Percentiles rank a stretch among this genome's conserved stretches.
phyloP scores from a whole-genome alignment of 2,329 filamentous ascomycete species.

The Ceratocystis albifundus region DNA sequence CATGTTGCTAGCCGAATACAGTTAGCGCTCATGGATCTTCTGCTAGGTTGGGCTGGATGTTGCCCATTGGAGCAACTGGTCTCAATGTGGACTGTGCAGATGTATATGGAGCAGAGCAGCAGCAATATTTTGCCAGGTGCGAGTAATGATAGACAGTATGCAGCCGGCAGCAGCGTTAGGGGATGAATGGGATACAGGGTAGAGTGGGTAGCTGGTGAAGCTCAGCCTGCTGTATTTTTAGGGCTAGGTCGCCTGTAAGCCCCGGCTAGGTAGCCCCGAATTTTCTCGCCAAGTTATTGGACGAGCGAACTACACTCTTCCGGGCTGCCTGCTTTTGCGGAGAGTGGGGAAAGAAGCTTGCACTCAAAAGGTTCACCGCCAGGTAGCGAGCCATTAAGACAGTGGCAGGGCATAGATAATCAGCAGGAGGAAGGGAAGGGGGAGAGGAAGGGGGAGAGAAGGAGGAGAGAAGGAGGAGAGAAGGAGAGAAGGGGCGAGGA shows the following conservation, averaged over 20 bases:
- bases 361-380: neutral
- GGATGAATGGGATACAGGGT: no score
- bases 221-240: no score
- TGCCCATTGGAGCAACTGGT: neutral
- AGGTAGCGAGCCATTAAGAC: neutral
- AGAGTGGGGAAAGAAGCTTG: neutral
- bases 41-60: neutral
- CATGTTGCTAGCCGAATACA: neutral
- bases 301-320: no score
- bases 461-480: neutral
- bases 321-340: no score
- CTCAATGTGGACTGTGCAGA: neutral
- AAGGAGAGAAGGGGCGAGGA: neutral
- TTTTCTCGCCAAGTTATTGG: no score
- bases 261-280: no score
- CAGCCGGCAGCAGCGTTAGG: no score
- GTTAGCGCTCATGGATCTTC: neutral
- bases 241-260: no score
- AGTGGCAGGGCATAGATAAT: slow-evolving; percentile 7
- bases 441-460: neutral
- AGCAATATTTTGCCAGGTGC: no score
- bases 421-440: neutral
- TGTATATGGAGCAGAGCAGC: neutral
- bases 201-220: no score
- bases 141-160: no score